Base-by-base conservation (phyloP, 1,139 yeast species). In the Yamadazyma dendronema region DNA sequence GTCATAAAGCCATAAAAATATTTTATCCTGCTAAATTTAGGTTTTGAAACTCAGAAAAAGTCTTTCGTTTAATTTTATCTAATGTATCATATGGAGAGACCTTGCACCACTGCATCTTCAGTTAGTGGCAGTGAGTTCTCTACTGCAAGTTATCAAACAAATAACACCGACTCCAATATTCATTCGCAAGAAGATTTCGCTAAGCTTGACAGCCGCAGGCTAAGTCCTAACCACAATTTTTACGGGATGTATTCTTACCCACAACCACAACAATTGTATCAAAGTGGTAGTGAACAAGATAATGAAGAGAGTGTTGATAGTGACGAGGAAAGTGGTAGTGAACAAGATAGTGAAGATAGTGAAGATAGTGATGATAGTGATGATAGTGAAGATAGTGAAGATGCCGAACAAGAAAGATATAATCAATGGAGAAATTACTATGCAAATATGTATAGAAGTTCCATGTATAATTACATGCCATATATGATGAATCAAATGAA, bases 91-190 rank as follows among this genome's bases (percentile, higher is more conserved):
- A 26, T 26, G 29, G 29, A 26, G 5, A 26, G 29, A 26, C 16
- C 29, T 26, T 14, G 28, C 14, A 27, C 34, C 15, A 32, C 35
- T 1, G 28, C 34, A 3, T 24, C 35, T 5, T 47, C 67, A n/a
- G 45, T 53, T 22, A 52, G 53, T 33, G 65, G 61, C 7, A 57
- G 64, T 42, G 70, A 64, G 22, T 59, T 64, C 34, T 63, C 59
- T 61, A 47, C 59, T 23, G 49, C 57, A 16, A 60, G 58, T 17
- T 64, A 68, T 19, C 62, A 58, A 24, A 61, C 70, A 4, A 63
- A 66, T 28, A 52, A 57, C 38, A 62, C 71, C 4, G 62, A 67
- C 16, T 43, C 52, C 25, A 52, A 57, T 38, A 62, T 71, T 4
- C 62, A 67, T 16, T 44, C 52, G 25, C 22, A 34, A 3, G 35